Evolutionary conservation across 75 land plant genomes (phyloP).

Genomic region (Cupressus sempervirens): DNA sequence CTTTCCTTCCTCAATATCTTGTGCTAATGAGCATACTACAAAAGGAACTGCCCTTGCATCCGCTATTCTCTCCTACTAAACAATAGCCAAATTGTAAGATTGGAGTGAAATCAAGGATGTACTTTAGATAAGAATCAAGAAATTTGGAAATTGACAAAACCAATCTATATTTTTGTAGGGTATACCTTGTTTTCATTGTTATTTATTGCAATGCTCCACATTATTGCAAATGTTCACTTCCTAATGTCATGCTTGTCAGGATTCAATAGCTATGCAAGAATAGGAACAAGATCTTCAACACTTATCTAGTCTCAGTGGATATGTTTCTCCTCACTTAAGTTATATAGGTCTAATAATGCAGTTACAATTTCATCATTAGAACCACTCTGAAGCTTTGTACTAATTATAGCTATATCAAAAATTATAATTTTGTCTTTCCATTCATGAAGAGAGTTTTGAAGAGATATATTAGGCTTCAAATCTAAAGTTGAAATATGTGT

Average conservation of each 20-base stretch:
- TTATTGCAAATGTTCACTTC: conserved; percentile 18
- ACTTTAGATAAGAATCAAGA: background rate
- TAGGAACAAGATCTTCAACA: conserved; percentile 26
- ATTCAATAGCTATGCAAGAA: conserved; percentile 31
- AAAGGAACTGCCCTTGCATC: conserved; percentile 30
- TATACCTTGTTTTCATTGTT: conserved; percentile 38
- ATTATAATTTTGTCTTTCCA: conserved; percentile 22
- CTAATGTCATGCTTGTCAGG: conserved; percentile 21
- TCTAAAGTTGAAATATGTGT: conserved; percentile 4
- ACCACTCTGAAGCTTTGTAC: conserved; percentile 3
- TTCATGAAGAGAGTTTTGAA: conserved; percentile 22
- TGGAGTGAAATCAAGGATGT: background rate
- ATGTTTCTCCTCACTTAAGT: conserved; percentile 18
- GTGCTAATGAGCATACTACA: conserved; percentile 38
- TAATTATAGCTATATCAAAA: background rate
- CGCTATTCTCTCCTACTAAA: conserved; percentile 45
- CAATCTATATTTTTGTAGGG: background rate
- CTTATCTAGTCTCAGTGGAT: conserved; percentile 22
- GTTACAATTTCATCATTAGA: conserved; percentile 18
- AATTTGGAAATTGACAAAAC: background rate
- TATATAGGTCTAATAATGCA: conserved; percentile 26
- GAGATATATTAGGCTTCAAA: conserved; percentile 19
- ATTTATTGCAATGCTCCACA: conserved; percentile 21
- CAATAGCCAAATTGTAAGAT: background rate
- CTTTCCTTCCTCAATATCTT: conserved; percentile 45